A percentile compares a stretch with the other conserved stretches of the same genome.
These are phyloP conservation scores for Tremellales sp. DNA, from an alignment of 1,284 basidiomycete genomes.

Conservation along the genomic window DNA sequence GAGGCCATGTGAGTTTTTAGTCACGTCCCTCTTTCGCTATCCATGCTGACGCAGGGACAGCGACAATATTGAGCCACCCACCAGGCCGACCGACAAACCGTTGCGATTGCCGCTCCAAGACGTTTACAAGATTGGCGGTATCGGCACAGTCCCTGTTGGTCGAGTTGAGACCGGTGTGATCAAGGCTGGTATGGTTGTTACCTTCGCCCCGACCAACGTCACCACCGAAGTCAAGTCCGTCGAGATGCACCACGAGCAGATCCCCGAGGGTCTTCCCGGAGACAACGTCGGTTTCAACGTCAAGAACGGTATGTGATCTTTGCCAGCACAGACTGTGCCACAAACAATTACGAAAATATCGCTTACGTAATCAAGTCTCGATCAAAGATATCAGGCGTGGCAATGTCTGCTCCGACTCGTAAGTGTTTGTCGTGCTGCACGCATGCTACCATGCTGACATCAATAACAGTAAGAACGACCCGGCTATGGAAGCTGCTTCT, in stretches of 20 bases:
- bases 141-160: conserved; percentile 99
- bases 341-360: too few species aligned
- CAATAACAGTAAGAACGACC: conserved; percentile 99
- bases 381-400: conserved; percentile 99
- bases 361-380: too few species aligned
- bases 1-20: too few species aligned
- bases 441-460: too few species aligned
- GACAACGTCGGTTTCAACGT: conserved; percentile 75
- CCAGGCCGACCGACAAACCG: conserved; percentile 96
- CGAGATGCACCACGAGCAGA: conserved; percentile 99
- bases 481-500: conserved; percentile 97
- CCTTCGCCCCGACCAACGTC: conserved; percentile 93
- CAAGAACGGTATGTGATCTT: too few species aligned
- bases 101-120: conserved; percentile 99
- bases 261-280: conserved; percentile 90
- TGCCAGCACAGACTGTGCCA: too few species aligned
- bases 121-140: conserved; percentile 99
- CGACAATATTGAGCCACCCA: conserved; percentile 97
- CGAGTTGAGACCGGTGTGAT: conserved; percentile 99
- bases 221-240: conserved; percentile 95
- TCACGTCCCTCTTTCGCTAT: too few species aligned
- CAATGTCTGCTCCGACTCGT: conserved; percentile 98
- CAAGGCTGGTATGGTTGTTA: conserved; percentile 99
- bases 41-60: too few species aligned
- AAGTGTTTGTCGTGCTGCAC: too few species aligned